These are phyloP conservation scores for Suillus brevipes DNA, from an alignment of 768 basidiomycete genomes.

Conservation along the genomic window DNA sequence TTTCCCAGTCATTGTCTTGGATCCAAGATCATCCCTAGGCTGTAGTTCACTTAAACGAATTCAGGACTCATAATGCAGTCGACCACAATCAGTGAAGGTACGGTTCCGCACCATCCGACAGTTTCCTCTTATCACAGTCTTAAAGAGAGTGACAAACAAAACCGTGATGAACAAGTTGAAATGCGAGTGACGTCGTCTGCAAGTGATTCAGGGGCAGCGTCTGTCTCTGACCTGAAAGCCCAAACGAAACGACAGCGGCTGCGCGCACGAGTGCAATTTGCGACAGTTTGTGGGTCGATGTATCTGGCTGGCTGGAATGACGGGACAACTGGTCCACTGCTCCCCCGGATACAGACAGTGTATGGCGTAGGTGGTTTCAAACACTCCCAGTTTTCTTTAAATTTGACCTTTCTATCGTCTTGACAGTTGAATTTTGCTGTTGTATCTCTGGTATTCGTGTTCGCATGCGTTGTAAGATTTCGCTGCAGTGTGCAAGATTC, in stretches of 20 bases:
- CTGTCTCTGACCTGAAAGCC: constrained; percentile 7
- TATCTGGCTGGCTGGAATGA: constrained; percentile 80
- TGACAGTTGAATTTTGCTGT: constrained; percentile 47
- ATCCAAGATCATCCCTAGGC: not conserved
- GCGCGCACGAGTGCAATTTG: constrained; percentile 46
- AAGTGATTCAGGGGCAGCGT: not conserved
- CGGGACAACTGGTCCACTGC: constrained; percentile 68
- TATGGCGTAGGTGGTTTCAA: constrained; percentile 39
- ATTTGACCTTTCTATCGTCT: constrained; percentile 2
- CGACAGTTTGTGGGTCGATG: constrained; percentile 53
- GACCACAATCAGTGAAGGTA: not conserved
- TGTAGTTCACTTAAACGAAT: not conserved
- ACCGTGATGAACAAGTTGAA: not conserved
- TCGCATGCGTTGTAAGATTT: constrained; percentile 40
- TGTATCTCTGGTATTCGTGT: constrained; percentile 60
- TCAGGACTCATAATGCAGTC: not conserved
- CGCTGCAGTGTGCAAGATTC: not conserved
- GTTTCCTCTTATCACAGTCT: not conserved
- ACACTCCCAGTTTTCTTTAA: not conserved
- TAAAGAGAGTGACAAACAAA: not conserved
- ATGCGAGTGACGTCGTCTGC: not conserved
- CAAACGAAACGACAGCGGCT: constrained; percentile 11
- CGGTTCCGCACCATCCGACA: not conserved
- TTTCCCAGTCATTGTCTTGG: not conserved
- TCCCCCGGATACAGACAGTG: constrained; percentile 68